Percentiles rank a stretch among this genome's conserved stretches.
Conservation (phyloP, 495 filamentous ascomycete genomes). For the Lophiostoma macrostomum region DNA sequence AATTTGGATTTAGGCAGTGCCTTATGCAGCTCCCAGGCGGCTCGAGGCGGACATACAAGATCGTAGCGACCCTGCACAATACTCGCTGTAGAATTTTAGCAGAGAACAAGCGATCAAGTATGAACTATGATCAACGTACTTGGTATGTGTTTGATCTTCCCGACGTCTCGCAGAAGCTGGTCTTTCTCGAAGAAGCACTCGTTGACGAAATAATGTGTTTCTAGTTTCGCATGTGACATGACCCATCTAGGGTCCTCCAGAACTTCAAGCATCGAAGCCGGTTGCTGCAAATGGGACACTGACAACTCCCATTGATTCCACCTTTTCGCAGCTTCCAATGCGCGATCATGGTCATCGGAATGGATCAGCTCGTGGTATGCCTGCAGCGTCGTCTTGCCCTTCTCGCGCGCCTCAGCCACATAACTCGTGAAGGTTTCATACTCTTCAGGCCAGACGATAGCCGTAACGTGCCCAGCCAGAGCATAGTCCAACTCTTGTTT, state of each 20-base stretch:
- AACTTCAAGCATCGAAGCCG: not conserved
- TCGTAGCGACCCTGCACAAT: slow-evolving; percentile 50
- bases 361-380: slow-evolving; percentile 43
- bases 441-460: slow-evolving; percentile 44
- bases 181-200: slow-evolving; percentile 42
- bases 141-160: slow-evolving; percentile 45
- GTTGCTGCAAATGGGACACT: not conserved
- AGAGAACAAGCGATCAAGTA: not conserved
- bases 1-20: slow-evolving; percentile 41
- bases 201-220: slow-evolving; percentile 45
- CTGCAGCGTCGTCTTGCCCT: slow-evolving; percentile 36
- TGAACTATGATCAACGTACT: slow-evolving; percentile 27
- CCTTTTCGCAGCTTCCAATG: slow-evolving; percentile 19
- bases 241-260: slow-evolving; percentile 41
- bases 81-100: slow-evolving; percentile 7
- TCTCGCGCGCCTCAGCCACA: slow-evolving; percentile 39
- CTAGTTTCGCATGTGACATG: slow-evolving; percentile 42
- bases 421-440: slow-evolving; percentile 42
- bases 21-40: slow-evolving; percentile 46
- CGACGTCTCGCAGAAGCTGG: slow-evolving; percentile 39
- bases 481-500: slow-evolving; percentile 38
- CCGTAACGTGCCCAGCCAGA: slow-evolving; percentile 23
- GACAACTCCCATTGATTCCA: slow-evolving; percentile 45
- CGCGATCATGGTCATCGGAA: slow-evolving; percentile 30
- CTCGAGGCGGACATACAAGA: slow-evolving; percentile 43